phyloP scores from a whole-genome alignment of 2,329 filamentous ascomycete genomes.

The Massarina eburnea region DNA sequence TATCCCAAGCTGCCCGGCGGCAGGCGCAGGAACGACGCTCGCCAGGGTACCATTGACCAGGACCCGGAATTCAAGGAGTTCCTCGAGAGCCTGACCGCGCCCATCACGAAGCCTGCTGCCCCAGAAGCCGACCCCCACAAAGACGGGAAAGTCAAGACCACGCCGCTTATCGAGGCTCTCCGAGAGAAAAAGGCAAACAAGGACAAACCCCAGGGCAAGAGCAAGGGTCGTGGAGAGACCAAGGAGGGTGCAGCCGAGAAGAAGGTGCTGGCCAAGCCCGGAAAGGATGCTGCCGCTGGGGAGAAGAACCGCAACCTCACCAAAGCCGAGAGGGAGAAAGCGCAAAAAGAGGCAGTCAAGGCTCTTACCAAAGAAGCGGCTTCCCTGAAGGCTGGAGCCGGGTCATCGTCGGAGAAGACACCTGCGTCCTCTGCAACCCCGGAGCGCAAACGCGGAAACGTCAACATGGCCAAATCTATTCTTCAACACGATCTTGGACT shows the following conservation, averaged over 20 bases:
- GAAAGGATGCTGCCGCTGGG: constrained; percentile 34
- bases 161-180: constrained; percentile 85
- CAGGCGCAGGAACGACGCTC: constrained; percentile 75
- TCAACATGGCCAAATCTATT: constrained; percentile 58
- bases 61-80: constrained; percentile 96
- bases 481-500: constrained; percentile 65
- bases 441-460: constrained; percentile 57
- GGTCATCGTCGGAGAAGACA: constrained; percentile 36
- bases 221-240: constrained; percentile 59
- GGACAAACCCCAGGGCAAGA: constrained; percentile 56
- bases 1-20: constrained; percentile 80
- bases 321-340: constrained; percentile 63
- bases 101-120: constrained; percentile 57
- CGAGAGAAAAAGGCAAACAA: constrained; percentile 88
- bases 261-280: constrained; percentile 36
- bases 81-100: constrained; percentile 81
- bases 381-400: constrained; percentile 29
- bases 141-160: constrained; percentile 71
- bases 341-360: constrained; percentile 63
- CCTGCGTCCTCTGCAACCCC: constrained; percentile 41
- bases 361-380: constrained; percentile 55
- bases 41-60: constrained; percentile 94
- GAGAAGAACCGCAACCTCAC: constrained; percentile 43
- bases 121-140: constrained; percentile 57
- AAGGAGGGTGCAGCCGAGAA: constrained; percentile 62